A percentile compares a stretch with the other conserved stretches of the same genome.
Evolutionary conservation across 1,284 basidiomycete genomes (phyloP).

Genomic region (Sporisorium scitamineum): DNA sequence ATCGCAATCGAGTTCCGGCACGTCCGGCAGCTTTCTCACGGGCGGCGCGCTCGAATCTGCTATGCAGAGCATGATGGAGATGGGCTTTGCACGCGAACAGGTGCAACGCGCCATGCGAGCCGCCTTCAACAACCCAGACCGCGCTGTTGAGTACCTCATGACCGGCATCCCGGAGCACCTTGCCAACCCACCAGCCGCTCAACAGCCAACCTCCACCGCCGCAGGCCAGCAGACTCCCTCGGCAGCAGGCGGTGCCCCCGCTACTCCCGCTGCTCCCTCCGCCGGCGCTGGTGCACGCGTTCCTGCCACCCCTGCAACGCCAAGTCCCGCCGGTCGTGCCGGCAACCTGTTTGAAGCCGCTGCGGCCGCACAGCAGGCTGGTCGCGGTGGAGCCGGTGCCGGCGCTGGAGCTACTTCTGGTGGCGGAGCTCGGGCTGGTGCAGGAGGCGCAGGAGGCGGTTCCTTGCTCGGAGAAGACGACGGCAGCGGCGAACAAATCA

Average conservation of each 20-base stretch:
- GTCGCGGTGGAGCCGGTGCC: conserved; percentile 25
- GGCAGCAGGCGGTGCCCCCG: conserved; percentile 75
- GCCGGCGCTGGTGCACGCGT: conserved; percentile 69
- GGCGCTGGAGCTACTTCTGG: conserved; percentile 43
- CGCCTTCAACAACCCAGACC: conserved; percentile 97
- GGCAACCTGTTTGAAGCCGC: conserved; percentile 70
- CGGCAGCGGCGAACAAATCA: conserved; percentile 58
- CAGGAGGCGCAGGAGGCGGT: conserved; percentile 29
- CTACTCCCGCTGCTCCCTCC: conserved; percentile 72
- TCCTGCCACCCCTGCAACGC: conserved; percentile 51
- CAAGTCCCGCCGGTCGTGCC: conserved; percentile 48
- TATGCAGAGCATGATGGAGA: conserved; percentile 75
- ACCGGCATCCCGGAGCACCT: conserved; percentile 71
- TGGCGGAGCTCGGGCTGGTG: conserved; percentile 28
- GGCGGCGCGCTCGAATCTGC: conserved; percentile 63
- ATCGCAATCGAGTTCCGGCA: conserved; percentile 8
- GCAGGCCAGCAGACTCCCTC: conserved; percentile 65
- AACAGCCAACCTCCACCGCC: background rate
- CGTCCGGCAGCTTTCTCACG: conserved; percentile 44
- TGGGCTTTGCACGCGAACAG: conserved; percentile 91
- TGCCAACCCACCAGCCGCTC: conserved; percentile 61
- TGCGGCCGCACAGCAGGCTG: conserved; percentile 62
- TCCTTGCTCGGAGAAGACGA: conserved; percentile 61
- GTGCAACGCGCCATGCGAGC: conserved; percentile 88
- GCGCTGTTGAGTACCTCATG: conserved; percentile 97